These are phyloP conservation scores for Podospora tetraspora DNA, from an alignment of 495 filamentous ascomycete genomes.

Conservation along the genomic window DNA sequence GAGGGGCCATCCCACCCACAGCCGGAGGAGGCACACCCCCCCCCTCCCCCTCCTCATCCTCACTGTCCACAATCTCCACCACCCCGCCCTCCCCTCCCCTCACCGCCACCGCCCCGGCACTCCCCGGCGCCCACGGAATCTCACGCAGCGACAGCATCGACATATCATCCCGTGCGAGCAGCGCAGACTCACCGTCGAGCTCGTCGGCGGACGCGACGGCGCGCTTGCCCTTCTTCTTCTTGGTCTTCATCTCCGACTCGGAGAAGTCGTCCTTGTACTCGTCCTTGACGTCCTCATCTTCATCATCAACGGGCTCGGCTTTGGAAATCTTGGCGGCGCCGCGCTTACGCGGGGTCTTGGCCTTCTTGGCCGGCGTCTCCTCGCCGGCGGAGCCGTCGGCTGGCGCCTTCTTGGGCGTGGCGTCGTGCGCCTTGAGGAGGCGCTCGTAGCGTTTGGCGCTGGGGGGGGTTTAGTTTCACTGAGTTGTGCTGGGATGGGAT, in stretches of 20 bases:
- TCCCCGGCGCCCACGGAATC: conserved; percentile 4
- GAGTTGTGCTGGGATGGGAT: conserved; percentile 1
- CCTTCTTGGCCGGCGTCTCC: conserved; percentile 19
- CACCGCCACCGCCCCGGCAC: neutral
- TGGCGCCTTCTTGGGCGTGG: conserved; percentile 5
- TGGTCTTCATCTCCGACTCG: conserved; percentile 19
- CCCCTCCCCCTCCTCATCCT: neutral
- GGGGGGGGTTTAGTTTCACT: neutral
- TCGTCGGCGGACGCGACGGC: no score
- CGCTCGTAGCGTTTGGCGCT: conserved; percentile 64
- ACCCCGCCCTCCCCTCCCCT: neutral
- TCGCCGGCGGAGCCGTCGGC: conserved; percentile 12
- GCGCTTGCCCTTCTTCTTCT: conserved; percentile 21
- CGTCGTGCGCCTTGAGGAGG: conserved; percentile 52
- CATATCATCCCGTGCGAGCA: neutral
- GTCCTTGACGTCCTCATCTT: conserved; percentile 29
- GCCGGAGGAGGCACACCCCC: neutral
- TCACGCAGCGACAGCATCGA: conserved; percentile 3
- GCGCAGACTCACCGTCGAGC: neutral
- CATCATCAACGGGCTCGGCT: conserved; percentile 27
- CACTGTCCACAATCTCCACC: conserved; percentile 4
- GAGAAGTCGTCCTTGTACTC: conserved; percentile 28
- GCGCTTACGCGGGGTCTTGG: conserved; percentile 26
- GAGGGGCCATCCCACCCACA: neutral
- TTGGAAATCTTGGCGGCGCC: conserved; percentile 28